phyloP scores from a whole-genome alignment of 176 grass and related monocot species.

The Alopecurus myosuroides region DNA sequence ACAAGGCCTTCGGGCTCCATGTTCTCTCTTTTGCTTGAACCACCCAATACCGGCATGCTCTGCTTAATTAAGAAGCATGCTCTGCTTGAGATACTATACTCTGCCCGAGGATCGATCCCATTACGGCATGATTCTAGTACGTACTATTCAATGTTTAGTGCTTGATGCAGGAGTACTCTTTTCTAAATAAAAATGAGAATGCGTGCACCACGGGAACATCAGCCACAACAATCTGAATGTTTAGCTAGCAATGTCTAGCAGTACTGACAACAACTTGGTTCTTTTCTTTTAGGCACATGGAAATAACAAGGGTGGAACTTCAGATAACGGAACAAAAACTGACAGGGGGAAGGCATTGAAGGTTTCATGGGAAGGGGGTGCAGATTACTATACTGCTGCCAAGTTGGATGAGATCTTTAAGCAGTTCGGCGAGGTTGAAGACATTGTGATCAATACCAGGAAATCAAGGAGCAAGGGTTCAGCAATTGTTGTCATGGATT shows the following conservation, averaged over 20 bases:
- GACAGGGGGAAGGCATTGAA: conserved; percentile 38
- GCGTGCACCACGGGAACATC: background rate
- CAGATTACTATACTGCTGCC: conserved; percentile 60
- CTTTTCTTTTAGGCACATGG: conserved; percentile 22
- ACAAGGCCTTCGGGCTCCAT: background rate
- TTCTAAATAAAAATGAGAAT: background rate
- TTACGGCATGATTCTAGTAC: background rate
- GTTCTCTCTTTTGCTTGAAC: background rate
- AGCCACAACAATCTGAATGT: background rate
- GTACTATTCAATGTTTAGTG: background rate
- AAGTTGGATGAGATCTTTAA: conserved; percentile 68
- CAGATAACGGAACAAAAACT: conserved; percentile 27
- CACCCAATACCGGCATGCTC: background rate
- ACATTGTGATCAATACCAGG: conserved; percentile 72
- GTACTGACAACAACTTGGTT: background rate
- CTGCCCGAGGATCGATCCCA: background rate
- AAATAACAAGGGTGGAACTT: conserved; percentile 28
- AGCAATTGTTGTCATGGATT: conserved; percentile 72
- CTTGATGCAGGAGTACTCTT: no score
- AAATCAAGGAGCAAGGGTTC: conserved; percentile 68
- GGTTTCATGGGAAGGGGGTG: conserved; percentile 82
- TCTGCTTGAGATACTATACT: background rate
- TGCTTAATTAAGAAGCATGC: background rate
- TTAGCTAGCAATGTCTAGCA: no score
- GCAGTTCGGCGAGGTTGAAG: conserved; percentile 75